A percentile compares a stretch with the other conserved stretches of the same genome.
phyloP scores from a whole-genome alignment of 192 early-diverging fungal genomes.

The Powellomyces hirtus region DNA sequence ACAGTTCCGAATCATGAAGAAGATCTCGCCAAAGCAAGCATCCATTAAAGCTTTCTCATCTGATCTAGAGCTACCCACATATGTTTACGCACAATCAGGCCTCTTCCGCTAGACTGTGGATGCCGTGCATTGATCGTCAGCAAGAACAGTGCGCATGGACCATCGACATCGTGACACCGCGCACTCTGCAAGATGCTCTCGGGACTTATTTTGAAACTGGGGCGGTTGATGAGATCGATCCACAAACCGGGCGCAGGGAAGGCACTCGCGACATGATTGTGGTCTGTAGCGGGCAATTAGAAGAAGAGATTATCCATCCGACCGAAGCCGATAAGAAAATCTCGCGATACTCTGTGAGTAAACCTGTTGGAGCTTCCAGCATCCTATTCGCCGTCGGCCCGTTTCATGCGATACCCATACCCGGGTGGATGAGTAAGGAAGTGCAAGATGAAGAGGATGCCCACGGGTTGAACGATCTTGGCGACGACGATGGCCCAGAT shows the following conservation, averaged over 20 bases:
- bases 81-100: slow-evolving; percentile 40
- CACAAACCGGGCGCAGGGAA: background rate
- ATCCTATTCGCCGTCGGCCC: slow-evolving; percentile 46
- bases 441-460: slow-evolving; percentile 4
- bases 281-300: slow-evolving; percentile 40
- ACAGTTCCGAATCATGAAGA: background rate
- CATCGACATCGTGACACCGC: slow-evolving; percentile 32
- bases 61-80: slow-evolving; percentile 37
- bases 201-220: background rate
- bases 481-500: slow-evolving; percentile 17
- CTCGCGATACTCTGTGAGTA: slow-evolving; percentile 26
- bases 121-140: slow-evolving; percentile 43
- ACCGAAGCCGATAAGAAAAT: slow-evolving; percentile 28
- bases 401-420: slow-evolving; percentile 27
- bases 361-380: slow-evolving; percentile 27
- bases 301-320: slow-evolving; percentile 25
- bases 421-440: slow-evolving; percentile 18
- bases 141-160: slow-evolving; percentile 42
- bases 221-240: background rate
- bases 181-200: slow-evolving; percentile 10
- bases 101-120: slow-evolving; percentile 42
- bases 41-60: background rate
- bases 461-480: slow-evolving; percentile 6
- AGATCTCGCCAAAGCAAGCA: background rate
- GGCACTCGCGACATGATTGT: slow-evolving; percentile 36